Base-by-base conservation (phyloP, 306 rosid species). In the Quercus bicolor region DNA sequence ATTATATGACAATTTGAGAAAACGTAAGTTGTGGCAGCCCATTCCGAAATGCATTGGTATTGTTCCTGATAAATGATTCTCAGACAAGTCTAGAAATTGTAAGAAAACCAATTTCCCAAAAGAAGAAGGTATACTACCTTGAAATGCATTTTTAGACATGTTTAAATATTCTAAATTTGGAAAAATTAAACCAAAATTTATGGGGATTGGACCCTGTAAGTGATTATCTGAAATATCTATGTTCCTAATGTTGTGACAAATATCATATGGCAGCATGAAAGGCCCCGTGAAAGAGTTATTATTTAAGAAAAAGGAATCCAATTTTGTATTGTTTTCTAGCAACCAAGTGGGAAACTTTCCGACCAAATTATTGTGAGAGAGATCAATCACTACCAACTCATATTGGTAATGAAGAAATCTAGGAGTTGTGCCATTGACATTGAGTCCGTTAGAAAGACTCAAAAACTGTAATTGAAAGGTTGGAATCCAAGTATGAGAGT, bases 11-110 rank as follows among this genome's bases (percentile, higher is more conserved):
- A 56, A 56, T 56, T 0, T 56, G 10, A 56, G 23, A n/a, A 16
- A 2, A 0, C 0, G 0, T 28, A 2, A 1, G 0, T 0, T 3
- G 61, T 6, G 7, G 24, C 26, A 56, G 1, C 61, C 61, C 61
- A 56, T n/a, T 56, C 9, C 6, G 1, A 56, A 19, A 56, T 56
- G 7, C 1, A 1, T 0, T 18, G 61, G 23, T 0, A 56, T 56
- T 2, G 23, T 56, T 56, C 61, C 23, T 18, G 61, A 56, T 0
- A 56, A 19, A 56, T 33, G 6, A 33, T 33, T 33, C 7, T 5
- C 7, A 33, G 1, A 33, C 7, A 31, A 1, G 43, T 65, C 70
- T 8, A 65, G 2, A 26, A 0, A 0, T 1, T 0, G 0, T 0
- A 29, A 31, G 11, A 4, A 29, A 28, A 14, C 2, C n/a, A 12